Evolutionary conservation across 2,329 filamentous ascomycete genomes (phyloP), one percentile per base, ranked within the genome.

Genomic region (Macrophomina tecta): DNA sequence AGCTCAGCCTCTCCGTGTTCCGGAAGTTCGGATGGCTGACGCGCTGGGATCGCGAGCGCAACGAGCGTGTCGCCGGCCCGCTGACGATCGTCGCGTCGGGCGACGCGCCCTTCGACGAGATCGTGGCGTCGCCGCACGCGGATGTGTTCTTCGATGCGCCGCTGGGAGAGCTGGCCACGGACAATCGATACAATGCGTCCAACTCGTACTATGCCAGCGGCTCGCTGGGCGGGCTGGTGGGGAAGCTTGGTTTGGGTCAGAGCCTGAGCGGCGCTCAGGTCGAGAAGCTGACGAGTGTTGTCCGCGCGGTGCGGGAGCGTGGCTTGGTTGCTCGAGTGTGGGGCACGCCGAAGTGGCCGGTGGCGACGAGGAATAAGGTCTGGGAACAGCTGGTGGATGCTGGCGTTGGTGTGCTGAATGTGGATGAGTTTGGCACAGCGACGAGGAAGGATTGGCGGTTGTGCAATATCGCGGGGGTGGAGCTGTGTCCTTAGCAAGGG

Each of bases 301-400:
- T 46, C 6, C n/a, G 46, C 9, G 3, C 34, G 28, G 60, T 51
- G 9, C 51, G 56, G 45, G 42, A 42, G 14, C 23, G n/a, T 23
- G 87, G 87, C 0, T 76, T 90, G 56, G 84, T 85, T 71, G 83
- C 82, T 4, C 76, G 88, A 65, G 90, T 89, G 71, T 90, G 88
- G 88, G 84, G 85, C 30, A 76, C 85, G 9, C 88, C 88, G 0
- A 74, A 75, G 16, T 89, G 87, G 87, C 87, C 87, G 1, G 71
- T 85, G 6, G 78, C 79, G 18, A 71, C 84, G 46, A 79, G 87
- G 56, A 85, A 89, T 72, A 79, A 81, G 60, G 77, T 90, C 8
- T 90, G 88, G 87, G 78, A 82, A 63, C 77, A 82, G 1, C 71
- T 90, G 40, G 73, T 86, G 11, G 74, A 80, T n/a, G 85, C 87